These are phyloP conservation scores for Graphilbum ipis-grandicollis DNA, from an alignment of 2,329 filamentous ascomycete species.

Conservation along the genomic window DNA sequence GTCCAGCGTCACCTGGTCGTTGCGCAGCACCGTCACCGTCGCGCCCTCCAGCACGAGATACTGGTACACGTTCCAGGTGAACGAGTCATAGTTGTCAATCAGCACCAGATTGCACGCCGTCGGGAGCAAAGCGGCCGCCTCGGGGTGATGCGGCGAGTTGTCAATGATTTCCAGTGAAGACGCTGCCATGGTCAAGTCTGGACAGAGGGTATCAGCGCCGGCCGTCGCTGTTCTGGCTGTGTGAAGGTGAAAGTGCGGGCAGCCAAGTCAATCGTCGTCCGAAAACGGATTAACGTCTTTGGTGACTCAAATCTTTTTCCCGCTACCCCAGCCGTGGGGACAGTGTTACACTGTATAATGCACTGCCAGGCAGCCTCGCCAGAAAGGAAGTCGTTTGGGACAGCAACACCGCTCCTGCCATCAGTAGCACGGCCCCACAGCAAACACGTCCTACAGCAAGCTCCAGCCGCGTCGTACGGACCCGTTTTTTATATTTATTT, in stretches of 20 bases:
- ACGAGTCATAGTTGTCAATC: slow-evolving; percentile 99
- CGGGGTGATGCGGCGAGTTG: slow-evolving; percentile 74
- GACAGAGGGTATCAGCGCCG: too few relatives aligned
- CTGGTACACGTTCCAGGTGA: slow-evolving; percentile 99
- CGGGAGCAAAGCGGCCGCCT: slow-evolving; percentile 52
- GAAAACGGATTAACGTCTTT: too few relatives aligned
- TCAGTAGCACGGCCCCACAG: background rate
- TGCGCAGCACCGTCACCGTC: slow-evolving; percentile 73
- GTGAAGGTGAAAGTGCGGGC: background rate
- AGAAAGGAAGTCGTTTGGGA: too few relatives aligned
- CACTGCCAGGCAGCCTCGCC: too few relatives aligned
- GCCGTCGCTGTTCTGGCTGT: background rate
- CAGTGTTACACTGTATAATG: too few relatives aligned
- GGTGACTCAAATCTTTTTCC: too few relatives aligned
- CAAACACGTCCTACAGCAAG: background rate
- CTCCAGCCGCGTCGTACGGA: background rate
- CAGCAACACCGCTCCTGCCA: too few relatives aligned
- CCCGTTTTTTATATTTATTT: background rate
- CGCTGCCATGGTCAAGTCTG: too few relatives aligned
- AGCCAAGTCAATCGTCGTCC: too few relatives aligned
- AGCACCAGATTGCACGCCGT: slow-evolving; percentile 82
- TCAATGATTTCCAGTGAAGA: slow-evolving; percentile 38
- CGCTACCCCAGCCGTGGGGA: too few relatives aligned
- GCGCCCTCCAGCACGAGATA: slow-evolving; percentile 95
- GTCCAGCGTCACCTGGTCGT: slow-evolving; percentile 77